These are phyloP conservation scores for Didymella sp. DNA, from an alignment of 2,329 filamentous ascomycete species.

Conservation along the genomic window DNA sequence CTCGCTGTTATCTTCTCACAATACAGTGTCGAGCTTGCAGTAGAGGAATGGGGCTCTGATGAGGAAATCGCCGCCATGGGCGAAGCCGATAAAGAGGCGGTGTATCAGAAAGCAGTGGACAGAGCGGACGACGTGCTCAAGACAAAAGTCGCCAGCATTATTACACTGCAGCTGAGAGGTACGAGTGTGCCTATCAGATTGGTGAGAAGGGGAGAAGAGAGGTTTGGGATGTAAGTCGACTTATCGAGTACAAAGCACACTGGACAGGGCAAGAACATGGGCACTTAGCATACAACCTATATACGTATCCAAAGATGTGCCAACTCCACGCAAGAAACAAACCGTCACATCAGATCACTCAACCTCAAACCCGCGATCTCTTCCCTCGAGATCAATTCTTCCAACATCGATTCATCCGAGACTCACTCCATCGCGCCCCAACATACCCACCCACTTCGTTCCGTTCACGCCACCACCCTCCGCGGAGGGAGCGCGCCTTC, in stretches of 20 bases:
- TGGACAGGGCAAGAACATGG: not conserved
- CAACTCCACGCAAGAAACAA: not conserved
- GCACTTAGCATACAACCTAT: not conserved
- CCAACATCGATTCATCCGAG: not conserved
- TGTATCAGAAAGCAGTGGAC: slow-evolving; percentile 69
- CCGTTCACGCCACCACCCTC: slow-evolving; percentile 1
- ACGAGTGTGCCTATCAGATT: slow-evolving; percentile 70
- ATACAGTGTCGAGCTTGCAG: slow-evolving; percentile 74
- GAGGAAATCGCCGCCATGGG: slow-evolving; percentile 51
- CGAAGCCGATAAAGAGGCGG: slow-evolving; percentile 58
- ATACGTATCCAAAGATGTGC: not conserved
- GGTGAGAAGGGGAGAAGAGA: slow-evolving; percentile 72
- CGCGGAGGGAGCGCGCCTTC: not conserved
- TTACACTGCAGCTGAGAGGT: slow-evolving; percentile 74
- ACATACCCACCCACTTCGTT: not conserved
- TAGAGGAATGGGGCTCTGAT: slow-evolving; percentile 57
- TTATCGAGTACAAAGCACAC: not conserved
- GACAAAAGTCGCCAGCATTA: slow-evolving; percentile 64
- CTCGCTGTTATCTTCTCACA: slow-evolving; percentile 61
- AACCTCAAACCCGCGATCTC: not conserved
- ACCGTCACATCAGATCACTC: not conserved
- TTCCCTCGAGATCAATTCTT: not conserved
- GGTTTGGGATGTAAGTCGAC: slow-evolving; percentile 55
- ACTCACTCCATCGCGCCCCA: not conserved
- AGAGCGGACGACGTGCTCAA: slow-evolving; percentile 61